Conservation (phyloP, 2,329 filamentous ascomycete species). For the Bipolaris gigantea region DNA sequence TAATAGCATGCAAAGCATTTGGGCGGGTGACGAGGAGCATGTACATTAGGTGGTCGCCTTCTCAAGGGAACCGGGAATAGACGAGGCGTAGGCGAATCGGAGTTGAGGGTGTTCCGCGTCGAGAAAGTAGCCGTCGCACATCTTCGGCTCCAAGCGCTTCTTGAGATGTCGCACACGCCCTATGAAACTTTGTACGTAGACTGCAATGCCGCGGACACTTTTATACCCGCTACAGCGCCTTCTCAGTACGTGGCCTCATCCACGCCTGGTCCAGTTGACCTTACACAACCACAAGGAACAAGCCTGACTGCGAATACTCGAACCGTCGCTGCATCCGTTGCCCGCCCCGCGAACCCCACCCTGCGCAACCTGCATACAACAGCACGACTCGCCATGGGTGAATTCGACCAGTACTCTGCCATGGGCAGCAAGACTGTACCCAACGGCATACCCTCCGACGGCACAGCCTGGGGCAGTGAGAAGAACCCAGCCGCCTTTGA, state of each 20-base stretch:
- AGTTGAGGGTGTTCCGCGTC: not conserved
- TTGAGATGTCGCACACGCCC: slow-evolving; percentile 19
- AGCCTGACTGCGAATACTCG: slow-evolving; percentile 9
- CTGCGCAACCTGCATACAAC: slow-evolving; percentile 19
- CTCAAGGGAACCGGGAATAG: not conserved
- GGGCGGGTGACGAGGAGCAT: not conserved
- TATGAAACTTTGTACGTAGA: slow-evolving; percentile 4
- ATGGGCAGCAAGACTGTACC: slow-evolving; percentile 27
- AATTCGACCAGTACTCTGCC: slow-evolving; percentile 35
- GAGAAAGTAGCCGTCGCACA: not conserved
- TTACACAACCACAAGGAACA: slow-evolving; percentile 32
- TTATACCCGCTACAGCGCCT: slow-evolving; percentile 21
- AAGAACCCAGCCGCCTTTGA: slow-evolving; percentile 60
- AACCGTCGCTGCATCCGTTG: slow-evolving; percentile 1
- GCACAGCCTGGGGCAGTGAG: slow-evolving; percentile 39
- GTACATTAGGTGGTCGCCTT: not conserved
- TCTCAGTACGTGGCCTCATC: slow-evolving; percentile 36
- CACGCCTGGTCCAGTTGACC: slow-evolving; percentile 31
- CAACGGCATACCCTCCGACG: slow-evolving; percentile 19
- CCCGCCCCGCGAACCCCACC: slow-evolving; percentile 13
- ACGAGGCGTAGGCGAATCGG: not conserved
- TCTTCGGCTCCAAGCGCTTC: slow-evolving; percentile 9
- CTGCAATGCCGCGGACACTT: slow-evolving; percentile 31
- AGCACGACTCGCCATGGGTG: slow-evolving; percentile 32
- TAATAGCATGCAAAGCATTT: not conserved